Conservation (phyloP, 2,329 filamentous ascomycete species). For the Bipolaris zeicola region DNA sequence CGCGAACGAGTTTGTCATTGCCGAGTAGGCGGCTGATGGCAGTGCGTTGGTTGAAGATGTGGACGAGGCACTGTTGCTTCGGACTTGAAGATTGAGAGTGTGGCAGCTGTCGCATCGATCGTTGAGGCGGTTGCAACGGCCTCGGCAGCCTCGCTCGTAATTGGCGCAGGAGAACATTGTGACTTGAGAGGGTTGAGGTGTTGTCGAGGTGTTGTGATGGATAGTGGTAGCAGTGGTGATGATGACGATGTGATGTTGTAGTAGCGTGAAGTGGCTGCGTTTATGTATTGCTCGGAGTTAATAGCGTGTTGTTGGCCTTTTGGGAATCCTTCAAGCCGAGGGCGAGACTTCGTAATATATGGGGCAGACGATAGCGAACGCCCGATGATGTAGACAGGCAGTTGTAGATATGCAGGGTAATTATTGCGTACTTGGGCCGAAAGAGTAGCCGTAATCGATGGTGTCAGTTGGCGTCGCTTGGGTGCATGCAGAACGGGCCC, state of each 20-base stretch:
- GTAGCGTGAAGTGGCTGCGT: conserved; percentile 1
- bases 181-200: conserved; percentile 11
- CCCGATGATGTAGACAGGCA: conserved; percentile 38
- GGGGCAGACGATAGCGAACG: conserved; percentile 25
- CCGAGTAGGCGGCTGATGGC: conserved; percentile 44
- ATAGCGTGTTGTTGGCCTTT: conserved; percentile 5
- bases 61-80: conserved; percentile 42
- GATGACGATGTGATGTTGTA: background rate
- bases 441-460: conserved; percentile 27
- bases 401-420: conserved; percentile 31
- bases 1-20: conserved; percentile 49
- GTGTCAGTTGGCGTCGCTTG: conserved; percentile 30
- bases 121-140: conserved; percentile 47
- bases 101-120: conserved; percentile 49
- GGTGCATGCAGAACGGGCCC: conserved; percentile 22
- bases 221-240: conserved; percentile 2
- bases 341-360: conserved; percentile 31
- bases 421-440: conserved; percentile 25
- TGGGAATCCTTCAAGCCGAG: conserved; percentile 2
- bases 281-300: conserved; percentile 6
- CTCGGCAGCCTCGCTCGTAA: conserved; percentile 53
- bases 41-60: conserved; percentile 35
- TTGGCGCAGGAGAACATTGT: conserved; percentile 53
- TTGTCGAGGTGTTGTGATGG: background rate
- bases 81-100: conserved; percentile 48